Percentiles rank a stretch among this genome's conserved stretches.
Conservation (phyloP, 2,329 filamentous ascomycete genomes). For the Helotiales sp. region DNA sequence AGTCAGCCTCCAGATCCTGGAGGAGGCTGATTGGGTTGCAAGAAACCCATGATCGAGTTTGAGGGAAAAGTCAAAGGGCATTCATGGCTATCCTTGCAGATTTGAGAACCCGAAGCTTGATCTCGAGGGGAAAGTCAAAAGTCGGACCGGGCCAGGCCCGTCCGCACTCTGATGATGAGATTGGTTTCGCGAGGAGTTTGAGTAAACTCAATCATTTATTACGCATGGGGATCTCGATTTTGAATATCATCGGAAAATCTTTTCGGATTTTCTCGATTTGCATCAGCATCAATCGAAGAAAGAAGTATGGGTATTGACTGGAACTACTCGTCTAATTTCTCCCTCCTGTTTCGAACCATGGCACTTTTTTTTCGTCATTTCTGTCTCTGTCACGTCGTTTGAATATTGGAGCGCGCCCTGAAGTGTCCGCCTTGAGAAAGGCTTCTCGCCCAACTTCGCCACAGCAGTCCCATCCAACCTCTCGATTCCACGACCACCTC, state of each 20-base stretch:
- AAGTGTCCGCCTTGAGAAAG: too few relatives aligned
- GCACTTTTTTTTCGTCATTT: too few relatives aligned
- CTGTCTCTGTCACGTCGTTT: too few relatives aligned
- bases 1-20: neutral
- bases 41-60: constrained; percentile 1
- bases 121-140: neutral
- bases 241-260: neutral
- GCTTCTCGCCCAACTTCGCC: neutral
- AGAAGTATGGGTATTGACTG: too few relatives aligned
- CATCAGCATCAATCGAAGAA: too few relatives aligned
- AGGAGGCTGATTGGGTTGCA: neutral
- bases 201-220: neutral
- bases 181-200: too few relatives aligned
- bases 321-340: too few relatives aligned
- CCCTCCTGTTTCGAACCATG: too few relatives aligned
- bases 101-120: constrained; percentile 3
- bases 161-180: neutral
- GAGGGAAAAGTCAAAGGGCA: neutral
- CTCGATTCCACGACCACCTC: neutral
- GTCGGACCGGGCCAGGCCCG: neutral
- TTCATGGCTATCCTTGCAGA: constrained; percentile 2
- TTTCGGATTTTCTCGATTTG: too few relatives aligned
- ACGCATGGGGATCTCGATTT: neutral
- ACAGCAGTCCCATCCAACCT: neutral
- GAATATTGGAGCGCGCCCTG: too few relatives aligned